phyloP scores from a whole-genome alignment of 345 rosid species.

The Draba incana region DNA sequence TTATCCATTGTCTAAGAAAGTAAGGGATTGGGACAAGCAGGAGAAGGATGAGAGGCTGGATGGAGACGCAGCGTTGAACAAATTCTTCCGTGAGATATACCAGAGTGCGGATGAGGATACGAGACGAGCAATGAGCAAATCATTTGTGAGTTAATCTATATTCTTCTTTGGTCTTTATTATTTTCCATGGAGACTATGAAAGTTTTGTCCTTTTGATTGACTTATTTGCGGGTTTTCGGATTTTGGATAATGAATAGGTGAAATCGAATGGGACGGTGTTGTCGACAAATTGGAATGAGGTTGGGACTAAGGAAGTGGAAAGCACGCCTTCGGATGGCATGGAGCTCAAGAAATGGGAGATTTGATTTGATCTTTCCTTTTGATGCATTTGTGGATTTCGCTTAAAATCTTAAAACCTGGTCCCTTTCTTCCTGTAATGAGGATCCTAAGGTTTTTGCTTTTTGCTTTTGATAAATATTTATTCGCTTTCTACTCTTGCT shows the following conservation, averaged over 20 bases:
- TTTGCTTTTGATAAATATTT: constrained; percentile 27
- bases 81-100: constrained; percentile 83
- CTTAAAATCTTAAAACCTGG: constrained; percentile 6
- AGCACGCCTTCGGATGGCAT: constrained; percentile 96
- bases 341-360: constrained; percentile 93
- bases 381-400: constrained; percentile 8
- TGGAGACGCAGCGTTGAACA: constrained; percentile 97
- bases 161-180: not conserved
- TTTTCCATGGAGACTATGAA: not conserved
- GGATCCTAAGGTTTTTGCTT: constrained; percentile 24
- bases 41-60: constrained; percentile 96
- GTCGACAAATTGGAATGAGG: constrained; percentile 98
- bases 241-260: constrained; percentile 51
- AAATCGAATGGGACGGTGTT: constrained; percentile 95
- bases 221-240: not conserved
- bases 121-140: constrained; percentile 92
- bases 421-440: constrained; percentile 27
- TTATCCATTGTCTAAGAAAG: constrained; percentile 83
- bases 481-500: constrained; percentile 3
- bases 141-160: constrained; percentile 67
- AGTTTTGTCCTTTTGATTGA: constrained; percentile 6
- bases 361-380: constrained; percentile 14
- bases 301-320: constrained; percentile 80
- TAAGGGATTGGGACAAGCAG: constrained; percentile 88
- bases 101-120: constrained; percentile 80